Conservation (phyloP, 2,329 filamentous ascomycete species). For the Peltaster fructicola region DNA sequence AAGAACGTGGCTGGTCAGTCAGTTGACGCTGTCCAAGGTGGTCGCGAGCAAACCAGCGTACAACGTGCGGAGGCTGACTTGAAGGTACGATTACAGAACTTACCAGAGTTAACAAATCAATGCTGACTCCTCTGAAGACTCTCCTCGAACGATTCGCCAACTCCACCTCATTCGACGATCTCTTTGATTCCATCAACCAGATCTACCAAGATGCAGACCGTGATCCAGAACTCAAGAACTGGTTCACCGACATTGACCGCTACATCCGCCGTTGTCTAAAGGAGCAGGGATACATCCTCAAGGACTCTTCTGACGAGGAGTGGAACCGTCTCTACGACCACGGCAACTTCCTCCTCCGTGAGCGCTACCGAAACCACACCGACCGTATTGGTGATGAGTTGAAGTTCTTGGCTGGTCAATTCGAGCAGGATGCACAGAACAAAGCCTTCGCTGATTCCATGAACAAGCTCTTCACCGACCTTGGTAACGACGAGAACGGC, state of each 20-base stretch:
- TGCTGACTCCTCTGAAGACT: conserved; percentile 43
- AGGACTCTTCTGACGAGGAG: conserved; percentile 59
- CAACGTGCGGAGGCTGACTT: conserved; percentile 60
- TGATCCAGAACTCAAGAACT: conserved; percentile 70
- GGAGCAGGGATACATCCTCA: conserved; percentile 79
- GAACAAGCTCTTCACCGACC: conserved; percentile 71
- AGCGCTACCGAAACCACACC: conserved; percentile 74
- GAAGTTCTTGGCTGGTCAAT: conserved; percentile 78
- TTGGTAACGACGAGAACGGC: conserved; percentile 75
- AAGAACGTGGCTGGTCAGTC: conserved; percentile 46
- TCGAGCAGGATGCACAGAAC: conserved; percentile 77
- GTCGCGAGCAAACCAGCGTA: conserved; percentile 46
- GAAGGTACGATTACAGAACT: conserved; percentile 39
- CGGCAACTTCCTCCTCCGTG: conserved; percentile 69
- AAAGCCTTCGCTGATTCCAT: conserved; percentile 57
- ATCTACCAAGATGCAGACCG: conserved; percentile 76
- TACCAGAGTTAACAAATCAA: conserved; percentile 20
- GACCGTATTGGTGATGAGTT: conserved; percentile 75
- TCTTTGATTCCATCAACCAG: conserved; percentile 68
- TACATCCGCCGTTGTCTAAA: conserved; percentile 73
- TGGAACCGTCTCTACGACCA: conserved; percentile 77
- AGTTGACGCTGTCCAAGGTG: conserved; percentile 52
- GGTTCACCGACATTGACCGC: conserved; percentile 64
- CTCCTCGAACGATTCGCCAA: conserved; percentile 94
- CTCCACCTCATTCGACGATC: conserved; percentile 69